Conservation (phyloP, 371 early-diverging fungal species). For the Haplosporangium sp. region DNA sequence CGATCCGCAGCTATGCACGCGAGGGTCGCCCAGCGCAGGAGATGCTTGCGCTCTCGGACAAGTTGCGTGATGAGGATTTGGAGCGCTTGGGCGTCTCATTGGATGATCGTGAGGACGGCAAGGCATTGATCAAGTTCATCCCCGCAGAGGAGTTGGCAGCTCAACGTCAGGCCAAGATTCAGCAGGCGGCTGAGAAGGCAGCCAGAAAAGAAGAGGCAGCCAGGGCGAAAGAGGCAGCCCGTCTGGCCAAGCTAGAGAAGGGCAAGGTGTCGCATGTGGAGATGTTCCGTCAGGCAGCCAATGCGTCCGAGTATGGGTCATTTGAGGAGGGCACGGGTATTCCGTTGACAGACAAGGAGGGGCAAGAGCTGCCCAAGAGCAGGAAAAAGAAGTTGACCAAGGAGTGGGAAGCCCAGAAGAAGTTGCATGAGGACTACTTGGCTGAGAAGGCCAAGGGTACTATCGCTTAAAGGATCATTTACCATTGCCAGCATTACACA, state of each 20-base stretch:
- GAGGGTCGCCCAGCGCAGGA: slow-evolving; percentile 63
- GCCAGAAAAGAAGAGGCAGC: slow-evolving; percentile 74
- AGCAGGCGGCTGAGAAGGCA: slow-evolving; percentile 73
- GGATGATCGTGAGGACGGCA: slow-evolving; percentile 95
- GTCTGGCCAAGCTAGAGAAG: slow-evolving; percentile 78
- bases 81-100: slow-evolving; percentile 88
- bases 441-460: slow-evolving; percentile 46
- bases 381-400: slow-evolving; percentile 89
- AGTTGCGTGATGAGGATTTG: slow-evolving; percentile 88
- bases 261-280: slow-evolving; percentile 81
- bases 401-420: slow-evolving; percentile 85
- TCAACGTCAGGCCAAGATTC: slow-evolving; percentile 70
- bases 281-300: slow-evolving; percentile 77
- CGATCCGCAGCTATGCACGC: slow-evolving; percentile 81
- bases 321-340: slow-evolving; percentile 89
- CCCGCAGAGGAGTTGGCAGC: slow-evolving; percentile 78
- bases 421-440: slow-evolving; percentile 88
- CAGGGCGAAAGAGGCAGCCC: slow-evolving; percentile 72
- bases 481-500: neutral
- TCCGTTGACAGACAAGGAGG: slow-evolving; percentile 85
- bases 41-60: slow-evolving; percentile 84
- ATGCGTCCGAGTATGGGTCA: slow-evolving; percentile 71
- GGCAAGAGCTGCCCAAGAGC: slow-evolving; percentile 86
- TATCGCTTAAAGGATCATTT: slow-evolving; percentile 19
- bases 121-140: slow-evolving; percentile 91